A percentile compares a stretch with the other conserved stretches of the same genome.
phyloP scores from a whole-genome alignment of 1,139 yeast genomes.

The Blastobotrys persicus region DNA sequence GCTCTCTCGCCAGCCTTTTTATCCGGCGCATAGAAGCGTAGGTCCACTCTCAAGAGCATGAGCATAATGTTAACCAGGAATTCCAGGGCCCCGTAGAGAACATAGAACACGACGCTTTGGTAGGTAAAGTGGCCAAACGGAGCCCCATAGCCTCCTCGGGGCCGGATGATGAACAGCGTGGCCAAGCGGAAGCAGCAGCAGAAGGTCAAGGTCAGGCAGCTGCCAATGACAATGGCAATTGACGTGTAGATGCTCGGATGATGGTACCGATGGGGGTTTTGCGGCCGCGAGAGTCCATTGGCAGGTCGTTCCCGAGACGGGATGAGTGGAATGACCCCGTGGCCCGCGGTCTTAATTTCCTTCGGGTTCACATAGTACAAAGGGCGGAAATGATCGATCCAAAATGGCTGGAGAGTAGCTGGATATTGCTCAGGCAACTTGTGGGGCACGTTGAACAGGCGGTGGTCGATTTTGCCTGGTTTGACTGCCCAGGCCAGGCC shows the following conservation, averaged over 20 bases:
- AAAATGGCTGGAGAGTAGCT: conserved; percentile 69
- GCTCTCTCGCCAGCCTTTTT: conserved; percentile 8
- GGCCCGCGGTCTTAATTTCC: conserved; percentile 38
- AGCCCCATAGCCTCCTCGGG: conserved; percentile 29
- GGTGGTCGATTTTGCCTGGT: conserved; percentile 54
- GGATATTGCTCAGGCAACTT: conserved; percentile 33
- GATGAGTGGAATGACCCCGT: conserved; percentile 37
- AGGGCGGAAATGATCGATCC: conserved; percentile 68
- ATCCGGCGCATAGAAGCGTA: conserved; percentile 78
- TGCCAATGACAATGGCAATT: conserved; percentile 43
- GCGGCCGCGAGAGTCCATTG: conserved; percentile 10
- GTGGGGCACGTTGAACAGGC: conserved; percentile 41
- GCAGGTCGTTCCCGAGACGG: conserved; percentile 13
- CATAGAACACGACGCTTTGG: conserved; percentile 59
- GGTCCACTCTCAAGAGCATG: conserved; percentile 62
- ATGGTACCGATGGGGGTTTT: conserved; percentile 6
- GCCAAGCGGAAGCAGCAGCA: conserved; percentile 59
- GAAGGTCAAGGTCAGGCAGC: conserved; percentile 54
- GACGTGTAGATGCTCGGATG: conserved; percentile 21
- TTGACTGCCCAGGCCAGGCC: conserved; percentile 52
- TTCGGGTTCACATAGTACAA: conserved; percentile 38
- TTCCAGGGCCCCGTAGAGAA: conserved; percentile 67
- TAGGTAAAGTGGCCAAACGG: conserved; percentile 44
- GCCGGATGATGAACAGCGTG: conserved; percentile 46
- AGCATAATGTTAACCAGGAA: conserved; percentile 53